A percentile compares a stretch with the other conserved stretches of the same genome.
Conservation (phyloP, 2,329 filamentous ascomycete species). For the Conoideocrella luteorostrata region DNA sequence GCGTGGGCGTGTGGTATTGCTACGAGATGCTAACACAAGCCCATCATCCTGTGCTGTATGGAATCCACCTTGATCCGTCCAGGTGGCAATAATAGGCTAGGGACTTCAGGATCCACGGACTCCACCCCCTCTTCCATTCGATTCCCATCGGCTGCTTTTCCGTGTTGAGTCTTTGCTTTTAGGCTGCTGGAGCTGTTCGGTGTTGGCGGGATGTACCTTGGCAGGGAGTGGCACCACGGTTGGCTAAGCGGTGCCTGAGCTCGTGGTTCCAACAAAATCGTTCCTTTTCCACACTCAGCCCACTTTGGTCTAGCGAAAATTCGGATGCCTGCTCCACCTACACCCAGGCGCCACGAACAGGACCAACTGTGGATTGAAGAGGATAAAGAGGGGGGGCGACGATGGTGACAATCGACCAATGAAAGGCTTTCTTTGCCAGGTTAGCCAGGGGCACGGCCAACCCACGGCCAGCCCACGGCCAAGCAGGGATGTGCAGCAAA, state of each 20-base stretch:
- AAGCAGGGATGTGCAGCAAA: background rate
- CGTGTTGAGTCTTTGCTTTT: background rate
- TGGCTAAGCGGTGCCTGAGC: too few species aligned
- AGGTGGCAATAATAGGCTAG: background rate
- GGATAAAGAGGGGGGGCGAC: background rate
- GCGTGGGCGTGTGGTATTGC: too few species aligned
- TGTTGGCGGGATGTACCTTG: too few species aligned
- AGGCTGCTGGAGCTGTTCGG: too few species aligned
- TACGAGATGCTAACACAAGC: background rate
- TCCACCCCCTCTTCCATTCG: background rate
- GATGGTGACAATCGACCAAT: background rate
- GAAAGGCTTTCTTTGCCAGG: background rate
- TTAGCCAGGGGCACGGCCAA: conserved; percentile 1
- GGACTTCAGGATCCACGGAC: background rate
- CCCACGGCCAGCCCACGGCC: background rate
- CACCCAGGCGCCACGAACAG: background rate
- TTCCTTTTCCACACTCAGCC: background rate
- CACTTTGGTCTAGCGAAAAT: background rate
- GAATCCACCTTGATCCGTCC: too few species aligned
- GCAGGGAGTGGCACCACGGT: too few species aligned
- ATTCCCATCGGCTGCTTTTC: conserved; percentile 3
- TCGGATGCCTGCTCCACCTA: conserved; percentile 1
- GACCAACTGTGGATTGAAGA: background rate
- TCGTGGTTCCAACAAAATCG: too few species aligned
- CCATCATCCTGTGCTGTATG: too few species aligned